A percentile compares a stretch with the other conserved stretches of the same genome.
Conservation (phyloP, 345 rosid species). For the Populus davidiana region DNA sequence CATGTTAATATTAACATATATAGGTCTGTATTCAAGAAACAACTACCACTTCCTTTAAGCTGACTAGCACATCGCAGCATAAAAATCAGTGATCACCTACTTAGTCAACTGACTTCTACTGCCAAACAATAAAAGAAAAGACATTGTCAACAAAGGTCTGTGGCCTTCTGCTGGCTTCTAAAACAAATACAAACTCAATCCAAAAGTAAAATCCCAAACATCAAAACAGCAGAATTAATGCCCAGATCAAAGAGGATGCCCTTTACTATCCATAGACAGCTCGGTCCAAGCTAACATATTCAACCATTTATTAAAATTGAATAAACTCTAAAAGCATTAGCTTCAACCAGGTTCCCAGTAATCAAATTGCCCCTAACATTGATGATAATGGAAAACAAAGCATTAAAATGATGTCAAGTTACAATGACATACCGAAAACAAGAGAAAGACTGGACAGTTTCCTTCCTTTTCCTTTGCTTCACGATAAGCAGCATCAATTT, state of each 20-base stretch:
- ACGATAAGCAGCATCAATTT: constrained; percentile 58
- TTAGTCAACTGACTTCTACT: not conserved
- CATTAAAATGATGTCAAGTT: not conserved
- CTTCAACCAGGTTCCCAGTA: not conserved
- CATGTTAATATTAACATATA: too few species aligned
- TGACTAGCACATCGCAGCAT: too few species aligned
- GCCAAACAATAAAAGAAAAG: not conserved
- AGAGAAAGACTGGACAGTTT: constrained; percentile 55
- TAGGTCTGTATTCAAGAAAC: too few species aligned
- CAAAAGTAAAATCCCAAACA: not conserved
- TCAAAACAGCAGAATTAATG: not conserved
- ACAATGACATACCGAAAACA: constrained; percentile 50
- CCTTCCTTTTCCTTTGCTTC: constrained; percentile 51
- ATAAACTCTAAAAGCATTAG: not conserved
- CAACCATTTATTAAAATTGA: constrained; percentile 1
- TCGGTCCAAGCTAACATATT: not conserved
- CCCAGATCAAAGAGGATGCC: not conserved
- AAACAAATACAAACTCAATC: not conserved
- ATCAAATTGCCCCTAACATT: not conserved
- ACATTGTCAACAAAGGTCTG: not conserved
- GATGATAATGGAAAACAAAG: not conserved
- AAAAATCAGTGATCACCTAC: not conserved
- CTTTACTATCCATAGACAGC: not conserved
- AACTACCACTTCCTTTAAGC: too few species aligned
- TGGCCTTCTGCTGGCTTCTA: not conserved